Conservation (phyloP, 768 basidiomycete genomes). For the Leucocoprinus sp. region DNA sequence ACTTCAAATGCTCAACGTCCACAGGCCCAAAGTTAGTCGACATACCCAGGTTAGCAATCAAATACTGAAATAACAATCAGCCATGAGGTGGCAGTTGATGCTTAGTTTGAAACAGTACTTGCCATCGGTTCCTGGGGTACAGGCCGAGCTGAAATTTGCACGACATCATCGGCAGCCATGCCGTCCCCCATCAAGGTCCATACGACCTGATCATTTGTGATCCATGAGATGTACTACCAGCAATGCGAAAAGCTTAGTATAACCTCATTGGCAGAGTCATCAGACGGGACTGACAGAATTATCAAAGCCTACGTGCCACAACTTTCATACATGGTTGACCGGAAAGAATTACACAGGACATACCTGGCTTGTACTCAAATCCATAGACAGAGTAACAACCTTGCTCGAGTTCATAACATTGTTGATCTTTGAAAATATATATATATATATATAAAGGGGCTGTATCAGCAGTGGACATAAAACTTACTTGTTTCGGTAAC, state of each 20-base stretch:
- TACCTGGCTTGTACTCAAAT: conserved; percentile 73
- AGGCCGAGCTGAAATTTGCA: conserved; percentile 59
- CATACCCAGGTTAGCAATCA: conserved; percentile 82
- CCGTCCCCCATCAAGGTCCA: conserved; percentile 68
- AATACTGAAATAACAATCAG: conserved; percentile 40
- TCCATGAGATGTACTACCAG: conserved; percentile 72
- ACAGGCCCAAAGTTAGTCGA: conserved; percentile 68
- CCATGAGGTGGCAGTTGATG: background rate
- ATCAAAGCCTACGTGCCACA: conserved; percentile 31
- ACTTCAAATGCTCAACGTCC: conserved; percentile 61
- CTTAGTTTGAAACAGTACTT: conserved; percentile 10
- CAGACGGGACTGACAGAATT: conserved; percentile 35
- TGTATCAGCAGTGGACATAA: background rate
- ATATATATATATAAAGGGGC: too few species aligned
- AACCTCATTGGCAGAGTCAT: background rate
- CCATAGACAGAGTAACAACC: conserved; percentile 68
- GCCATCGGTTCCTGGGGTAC: conserved; percentile 84
- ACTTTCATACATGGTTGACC: background rate
- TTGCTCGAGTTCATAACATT: conserved; percentile 51
- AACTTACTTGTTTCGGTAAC: conserved; percentile 49
- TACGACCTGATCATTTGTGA: conserved; percentile 46
- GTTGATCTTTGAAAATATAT: conserved; percentile 38
- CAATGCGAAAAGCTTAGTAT: background rate
- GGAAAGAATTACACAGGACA: background rate
- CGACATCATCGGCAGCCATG: conserved; percentile 43